These are phyloP conservation scores for Cryptococcus wingfieldii DNA, from an alignment of 1,284 basidiomycete species.

Conservation along the genomic window DNA sequence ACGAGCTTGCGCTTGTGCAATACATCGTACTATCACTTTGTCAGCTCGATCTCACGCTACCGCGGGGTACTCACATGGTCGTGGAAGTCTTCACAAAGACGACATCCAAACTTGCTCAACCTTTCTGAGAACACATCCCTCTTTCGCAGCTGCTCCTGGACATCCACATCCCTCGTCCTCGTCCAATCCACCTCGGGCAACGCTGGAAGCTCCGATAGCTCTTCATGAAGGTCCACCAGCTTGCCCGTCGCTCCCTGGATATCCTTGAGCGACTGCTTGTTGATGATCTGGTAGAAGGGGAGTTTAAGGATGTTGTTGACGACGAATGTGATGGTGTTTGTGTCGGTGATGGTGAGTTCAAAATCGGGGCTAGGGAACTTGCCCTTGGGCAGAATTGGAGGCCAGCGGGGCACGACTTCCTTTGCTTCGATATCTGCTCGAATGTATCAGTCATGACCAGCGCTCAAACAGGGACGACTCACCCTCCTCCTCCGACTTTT, in stretches of 20 bases:
- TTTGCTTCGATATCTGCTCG: constrained; percentile 58
- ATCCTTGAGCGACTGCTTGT: neutral
- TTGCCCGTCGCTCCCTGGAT: constrained; percentile 29
- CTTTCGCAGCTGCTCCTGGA: constrained; percentile 73
- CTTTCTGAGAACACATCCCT: constrained; percentile 57
- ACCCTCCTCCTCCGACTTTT: constrained; percentile 60
- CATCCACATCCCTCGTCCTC: constrained; percentile 78
- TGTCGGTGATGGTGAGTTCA: constrained; percentile 63
- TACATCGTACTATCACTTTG: constrained; percentile 60
- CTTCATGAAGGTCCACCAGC: constrained; percentile 56
- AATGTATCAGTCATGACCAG: neutral
- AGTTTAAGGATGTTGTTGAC: constrained; percentile 71
- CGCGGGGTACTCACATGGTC: constrained; percentile 57
- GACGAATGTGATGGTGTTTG: constrained; percentile 73
- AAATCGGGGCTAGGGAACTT: constrained; percentile 60
- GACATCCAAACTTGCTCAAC: constrained; percentile 54
- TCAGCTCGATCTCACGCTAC: neutral
- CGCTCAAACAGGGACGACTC: constrained; percentile 10
- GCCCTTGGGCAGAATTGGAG: constrained; percentile 56
- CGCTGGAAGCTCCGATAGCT: constrained; percentile 51
- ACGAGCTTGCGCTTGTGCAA: constrained; percentile 72
- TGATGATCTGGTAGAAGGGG: neutral
- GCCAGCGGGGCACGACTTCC: constrained; percentile 70
- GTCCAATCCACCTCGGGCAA: constrained; percentile 81
- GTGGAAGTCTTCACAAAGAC: constrained; percentile 62